Percentiles rank a stretch among this genome's conserved stretches.
Evolutionary conservation across 2,329 filamentous ascomycete genomes (phyloP).

Genomic region (Periconia sp.): DNA sequence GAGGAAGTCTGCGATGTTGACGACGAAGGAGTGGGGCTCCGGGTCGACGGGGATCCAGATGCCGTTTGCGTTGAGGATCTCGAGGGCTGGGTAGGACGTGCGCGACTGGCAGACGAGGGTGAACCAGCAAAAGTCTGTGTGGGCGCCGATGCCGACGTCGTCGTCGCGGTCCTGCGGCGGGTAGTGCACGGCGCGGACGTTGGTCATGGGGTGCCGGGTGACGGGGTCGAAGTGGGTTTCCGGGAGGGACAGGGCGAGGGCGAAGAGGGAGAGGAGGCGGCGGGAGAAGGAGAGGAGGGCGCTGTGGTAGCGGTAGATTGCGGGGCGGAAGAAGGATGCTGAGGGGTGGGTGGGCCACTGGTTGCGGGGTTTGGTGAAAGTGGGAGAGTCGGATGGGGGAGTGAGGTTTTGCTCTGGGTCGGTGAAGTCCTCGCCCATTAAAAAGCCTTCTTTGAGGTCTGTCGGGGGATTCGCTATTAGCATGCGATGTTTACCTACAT

Average conservation of each 20-base stretch:
- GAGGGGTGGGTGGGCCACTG: constrained; percentile 38
- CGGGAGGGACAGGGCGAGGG: constrained; percentile 49
- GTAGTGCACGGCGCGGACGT: constrained; percentile 50
- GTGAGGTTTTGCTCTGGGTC: constrained; percentile 35
- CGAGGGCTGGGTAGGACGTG: constrained; percentile 37
- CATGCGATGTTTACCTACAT: too few relatives aligned
- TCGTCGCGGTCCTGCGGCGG: constrained; percentile 40
- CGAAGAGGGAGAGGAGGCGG: constrained; percentile 43
- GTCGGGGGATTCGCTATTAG: background rate
- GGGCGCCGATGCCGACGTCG: constrained; percentile 49
- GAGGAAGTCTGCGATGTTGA: constrained; percentile 51
- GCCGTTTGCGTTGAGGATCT: constrained; percentile 52
- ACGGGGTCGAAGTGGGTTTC: constrained; percentile 47
- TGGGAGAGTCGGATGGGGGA: constrained; percentile 12
- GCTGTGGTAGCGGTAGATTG: constrained; percentile 39
- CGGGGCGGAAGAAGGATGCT: constrained; percentile 36
- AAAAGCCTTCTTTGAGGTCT: constrained; percentile 45
- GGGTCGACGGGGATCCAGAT: constrained; percentile 49
- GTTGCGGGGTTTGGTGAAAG: constrained; percentile 28
- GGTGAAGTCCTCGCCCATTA: constrained; percentile 43
- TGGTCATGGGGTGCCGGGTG: constrained; percentile 50
- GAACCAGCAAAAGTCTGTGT: constrained; percentile 53
- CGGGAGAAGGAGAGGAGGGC: constrained; percentile 37
- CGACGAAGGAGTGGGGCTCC: constrained; percentile 45
- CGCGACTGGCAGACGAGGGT: constrained; percentile 46